Evolutionary conservation across 108 stramenopile species (phyloP), one percentile per base, ranked within the genome.

Genomic region (Nitzschia putrida): DNA sequence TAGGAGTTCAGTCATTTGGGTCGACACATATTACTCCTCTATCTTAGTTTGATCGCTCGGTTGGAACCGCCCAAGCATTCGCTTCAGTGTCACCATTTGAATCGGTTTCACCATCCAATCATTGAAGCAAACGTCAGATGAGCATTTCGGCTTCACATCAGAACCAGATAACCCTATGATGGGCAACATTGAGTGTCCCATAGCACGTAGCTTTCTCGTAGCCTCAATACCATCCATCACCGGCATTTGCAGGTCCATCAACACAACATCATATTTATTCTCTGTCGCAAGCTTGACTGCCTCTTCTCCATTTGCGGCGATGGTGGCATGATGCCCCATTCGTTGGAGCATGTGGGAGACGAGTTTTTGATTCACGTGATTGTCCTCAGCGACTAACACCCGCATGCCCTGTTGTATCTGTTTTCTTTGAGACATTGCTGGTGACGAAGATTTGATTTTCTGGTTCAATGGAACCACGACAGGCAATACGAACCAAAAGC

Each of bases 161-260:
- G 72, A 73, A 22, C 76, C 84, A n/a, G 84, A 80, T 0, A 85
- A 49, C 6, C 80, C 84, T 42, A 82, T 21, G 44, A 85, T 81
- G 8, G 64, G 51, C 24, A 66, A 26, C 8, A 38, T 25, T 0
- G 23, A 7, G n/a, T 66, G 45, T 21, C 61, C 61, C 51, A 53
- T 53, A 22, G 34, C 16, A 29, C 65, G 65, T 34, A 66, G 22
- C 18, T 26, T 37, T 24, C 53, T 25, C 1, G 65, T 66, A 4
- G 65, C 88, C 53, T 83, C 83, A 61, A 80, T 37, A 8, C 88
- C 88, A 53, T 86, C 83, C 83, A 89, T 80, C 0, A 80, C 72
- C 18, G 88, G 88, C 88, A 89, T 89, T 43, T 86, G 83, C 11
- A 80, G 53, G 52, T 89, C 88, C 88, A 89, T 86, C 44, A 87